Evolutionary conservation across 345 rosid genomes (phyloP), one percentile per base, ranked within the genome.

Genomic region (Euphorbia tirucalli): DNA sequence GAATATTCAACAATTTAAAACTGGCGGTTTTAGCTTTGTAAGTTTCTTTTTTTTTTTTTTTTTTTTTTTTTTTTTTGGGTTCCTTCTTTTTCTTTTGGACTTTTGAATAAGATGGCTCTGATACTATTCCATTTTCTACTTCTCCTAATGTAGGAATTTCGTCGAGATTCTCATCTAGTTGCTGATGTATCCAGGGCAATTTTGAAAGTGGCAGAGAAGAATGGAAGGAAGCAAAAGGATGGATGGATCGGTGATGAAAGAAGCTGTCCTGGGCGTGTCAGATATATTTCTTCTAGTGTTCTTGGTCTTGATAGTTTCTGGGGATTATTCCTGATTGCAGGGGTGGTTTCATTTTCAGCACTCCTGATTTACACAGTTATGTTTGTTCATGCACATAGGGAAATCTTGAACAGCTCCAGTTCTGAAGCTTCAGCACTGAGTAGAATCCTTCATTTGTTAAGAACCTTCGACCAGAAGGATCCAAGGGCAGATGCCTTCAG

Each of bases 1-100:
- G 0, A 50, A 50, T 19, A 18, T 18, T 50, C 21, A 50, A 16
- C 4, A 50, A 3, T 76, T 65, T 64, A 76, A 57, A 66, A 59
- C 76, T 7, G 80, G 54, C 16, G 87, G 87, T 2, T 71, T 81
- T 7, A 85, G 80, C 57, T 77, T 84, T 56, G 85, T 84, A 52
- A 66, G 87, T n/a, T n/a, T n/a, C n/a, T n/a, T n/a, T n/a, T n/a
- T n/a, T n/a, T n/a, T n/a, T n/a, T n/a, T n/a, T n/a, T n/a, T n/a
- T n/a, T n/a, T n/a, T n/a, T n/a, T n/a, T n/a, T n/a, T n/a, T n/a
- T n/a, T n/a, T n/a, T n/a, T n/a, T n/a, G n/a, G n/a, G n/a, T n/a
- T n/a, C n/a, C n/a, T 58, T 30, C 19, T 0, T 11, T 13, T 14
- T 35, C 15, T 64, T n/a, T 16, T 1, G 14, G 4, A n/a, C 18